These are phyloP conservation scores for Boletus pseudopeckii DNA, from an alignment of 768 basidiomycete species.

Conservation along the genomic window DNA sequence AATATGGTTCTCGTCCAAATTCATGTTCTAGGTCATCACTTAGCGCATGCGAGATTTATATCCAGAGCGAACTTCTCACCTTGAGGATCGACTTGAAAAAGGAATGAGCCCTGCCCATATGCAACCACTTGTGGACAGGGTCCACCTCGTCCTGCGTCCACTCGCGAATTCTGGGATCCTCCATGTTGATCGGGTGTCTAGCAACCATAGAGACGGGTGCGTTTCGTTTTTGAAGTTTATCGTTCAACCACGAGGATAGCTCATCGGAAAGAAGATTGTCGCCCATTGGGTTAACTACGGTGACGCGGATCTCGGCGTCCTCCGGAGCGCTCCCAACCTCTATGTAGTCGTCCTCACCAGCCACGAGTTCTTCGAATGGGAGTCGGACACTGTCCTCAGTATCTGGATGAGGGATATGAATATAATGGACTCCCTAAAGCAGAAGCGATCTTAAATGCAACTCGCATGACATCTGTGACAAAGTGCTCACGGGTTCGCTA, in stretches of 20 bases:
- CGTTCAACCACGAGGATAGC: conserved; percentile 28
- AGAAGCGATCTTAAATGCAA: not conserved
- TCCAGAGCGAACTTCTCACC: conserved; percentile 11
- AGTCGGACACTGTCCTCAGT: conserved; percentile 13
- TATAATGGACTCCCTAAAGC: conserved; percentile 24
- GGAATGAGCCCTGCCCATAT: conserved; percentile 28
- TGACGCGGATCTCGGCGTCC: conserved; percentile 15
- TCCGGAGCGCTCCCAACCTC: conserved; percentile 9
- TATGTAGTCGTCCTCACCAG: conserved; percentile 23
- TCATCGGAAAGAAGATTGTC: conserved; percentile 35
- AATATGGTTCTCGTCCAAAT: conserved; percentile 13
- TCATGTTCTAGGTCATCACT: conserved; percentile 16
- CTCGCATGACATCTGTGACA: not conserved
- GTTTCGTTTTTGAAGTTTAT: conserved; percentile 25
- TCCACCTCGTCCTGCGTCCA: conserved; percentile 37
- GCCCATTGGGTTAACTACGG: conserved; percentile 17
- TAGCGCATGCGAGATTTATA: not conserved
- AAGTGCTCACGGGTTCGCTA: conserved; percentile 21
- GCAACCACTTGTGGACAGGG: conserved; percentile 37
- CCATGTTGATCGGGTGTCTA: conserved; percentile 26
- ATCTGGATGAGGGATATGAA: conserved; percentile 26
- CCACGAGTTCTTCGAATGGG: conserved; percentile 24
- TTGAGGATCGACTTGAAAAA: conserved; percentile 28
- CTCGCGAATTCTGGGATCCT: conserved; percentile 39
- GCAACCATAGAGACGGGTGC: conserved; percentile 20